A percentile compares a stretch with the other conserved stretches of the same genome.
Evolutionary conservation across 129 eudicot genomes (phyloP).

Genomic region (Saposhnikovia divaricata): DNA sequence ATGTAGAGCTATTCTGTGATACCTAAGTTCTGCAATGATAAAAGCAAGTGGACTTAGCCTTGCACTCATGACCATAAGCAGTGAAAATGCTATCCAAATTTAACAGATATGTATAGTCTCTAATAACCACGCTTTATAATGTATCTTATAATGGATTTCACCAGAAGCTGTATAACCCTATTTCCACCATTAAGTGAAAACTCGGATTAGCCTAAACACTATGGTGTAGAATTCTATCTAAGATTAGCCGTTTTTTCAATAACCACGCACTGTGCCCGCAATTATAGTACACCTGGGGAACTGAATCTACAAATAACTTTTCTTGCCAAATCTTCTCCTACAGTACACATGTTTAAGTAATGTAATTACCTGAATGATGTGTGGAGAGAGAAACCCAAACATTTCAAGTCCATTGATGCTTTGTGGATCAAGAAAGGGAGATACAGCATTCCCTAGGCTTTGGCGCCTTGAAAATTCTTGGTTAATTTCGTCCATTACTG

Average conservation of each 20-base stretch:
- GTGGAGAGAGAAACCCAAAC: constrained; percentile 58
- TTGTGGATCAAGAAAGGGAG: constrained; percentile 21
- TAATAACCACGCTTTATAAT: no score
- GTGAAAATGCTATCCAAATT: neutral
- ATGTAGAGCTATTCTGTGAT: neutral
- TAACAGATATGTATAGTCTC: no score
- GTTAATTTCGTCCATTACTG: constrained; percentile 37
- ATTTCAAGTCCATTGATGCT: constrained; percentile 50
- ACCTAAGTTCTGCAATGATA: neutral
- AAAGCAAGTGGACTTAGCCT: neutral
- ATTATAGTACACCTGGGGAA: neutral
- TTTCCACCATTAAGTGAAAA: neutral
- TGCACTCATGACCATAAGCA: neutral
- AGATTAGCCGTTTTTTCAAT: neutral
- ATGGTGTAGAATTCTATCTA: neutral
- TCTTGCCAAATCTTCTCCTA: neutral
- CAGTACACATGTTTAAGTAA: neutral
- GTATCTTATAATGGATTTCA: no score
- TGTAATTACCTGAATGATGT: constrained; percentile 38
- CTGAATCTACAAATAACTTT: neutral
- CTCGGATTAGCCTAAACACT: neutral
- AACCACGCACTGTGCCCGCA: neutral
- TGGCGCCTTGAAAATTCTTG: constrained; percentile 29
- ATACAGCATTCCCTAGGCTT: constrained; percentile 19
- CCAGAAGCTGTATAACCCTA: neutral